Conservation (phyloP, 192 early-diverging fungal species). For the Podila verticillata region DNA sequence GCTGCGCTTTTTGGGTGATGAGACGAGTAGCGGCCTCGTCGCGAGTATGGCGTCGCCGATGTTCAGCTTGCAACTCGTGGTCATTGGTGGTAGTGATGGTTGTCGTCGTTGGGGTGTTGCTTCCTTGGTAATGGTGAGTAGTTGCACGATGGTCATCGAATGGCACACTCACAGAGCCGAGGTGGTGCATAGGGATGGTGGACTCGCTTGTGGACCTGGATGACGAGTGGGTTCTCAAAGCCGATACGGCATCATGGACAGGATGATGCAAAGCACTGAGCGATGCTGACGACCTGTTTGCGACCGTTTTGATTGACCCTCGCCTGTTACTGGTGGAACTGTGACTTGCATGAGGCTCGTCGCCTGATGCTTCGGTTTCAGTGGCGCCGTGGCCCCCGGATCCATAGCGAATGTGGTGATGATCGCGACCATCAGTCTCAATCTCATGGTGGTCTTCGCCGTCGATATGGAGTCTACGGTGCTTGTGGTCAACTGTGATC, state of each 20-base stretch:
- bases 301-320: too few relatives aligned
- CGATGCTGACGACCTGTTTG: too few relatives aligned
- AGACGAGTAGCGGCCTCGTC: neutral
- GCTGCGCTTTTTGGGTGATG: slow-evolving; percentile 16
- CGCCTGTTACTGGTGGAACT: too few relatives aligned
- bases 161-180: neutral
- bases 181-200: slow-evolving; percentile 7
- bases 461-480: slow-evolving; percentile 2
- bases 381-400: neutral
- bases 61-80: neutral
- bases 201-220: neutral
- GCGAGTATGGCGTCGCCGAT: neutral
- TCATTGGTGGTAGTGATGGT: neutral
- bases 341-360: too few relatives aligned
- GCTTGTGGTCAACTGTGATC: slow-evolving; percentile 6
- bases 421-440: slow-evolving; percentile 17
- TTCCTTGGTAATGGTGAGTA: slow-evolving; percentile 8
- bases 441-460: slow-evolving; percentile 8
- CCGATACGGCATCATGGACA: neutral
- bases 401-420: slow-evolving; percentile 20
- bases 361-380: neutral
- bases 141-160: neutral
- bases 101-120: slow-evolving; percentile 16
- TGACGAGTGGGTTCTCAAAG: neutral
- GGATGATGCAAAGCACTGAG: too few relatives aligned